phyloP scores from a whole-genome alignment of 179 eudicot species.

The Amaranthus tricolor region DNA sequence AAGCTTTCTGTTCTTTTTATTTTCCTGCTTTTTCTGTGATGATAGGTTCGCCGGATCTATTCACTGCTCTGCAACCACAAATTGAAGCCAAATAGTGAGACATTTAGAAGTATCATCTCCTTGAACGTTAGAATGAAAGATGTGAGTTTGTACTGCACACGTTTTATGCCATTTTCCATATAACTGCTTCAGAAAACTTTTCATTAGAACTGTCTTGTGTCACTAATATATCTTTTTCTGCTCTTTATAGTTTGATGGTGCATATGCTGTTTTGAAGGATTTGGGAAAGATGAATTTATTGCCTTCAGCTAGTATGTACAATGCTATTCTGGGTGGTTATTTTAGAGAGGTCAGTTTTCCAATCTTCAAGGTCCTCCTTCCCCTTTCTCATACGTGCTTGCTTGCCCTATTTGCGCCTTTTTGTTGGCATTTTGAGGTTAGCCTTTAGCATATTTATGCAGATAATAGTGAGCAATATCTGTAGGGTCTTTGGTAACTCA shows the following conservation, averaged over 20 bases:
- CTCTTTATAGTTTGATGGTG: constrained; percentile 62
- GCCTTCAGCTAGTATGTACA: constrained; percentile 71
- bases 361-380: constrained; percentile 1
- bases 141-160: constrained; percentile 47
- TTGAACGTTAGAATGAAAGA: constrained; percentile 75
- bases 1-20: constrained; percentile 12
- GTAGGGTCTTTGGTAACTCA: too few species aligned
- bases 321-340: constrained; percentile 72
- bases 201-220: background rate
- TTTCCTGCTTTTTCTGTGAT: constrained; percentile 10
- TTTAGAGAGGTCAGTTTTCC: constrained; percentile 62
- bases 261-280: constrained; percentile 62
- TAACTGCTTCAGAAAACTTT: background rate
- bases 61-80: constrained; percentile 43
- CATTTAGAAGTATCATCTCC: constrained; percentile 70
- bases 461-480: too few species aligned
- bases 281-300: constrained; percentile 39
- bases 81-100: constrained; percentile 59
- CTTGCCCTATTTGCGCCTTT: background rate
- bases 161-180: background rate
- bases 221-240: constrained; percentile 14
- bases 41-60: constrained; percentile 70
- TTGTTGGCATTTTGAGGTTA: background rate
- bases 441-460: background rate
- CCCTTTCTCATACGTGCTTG: background rate